These are phyloP conservation scores for Berberis thunbergii DNA, from an alignment of 164 flowering plant genomes.

Conservation along the genomic window DNA sequence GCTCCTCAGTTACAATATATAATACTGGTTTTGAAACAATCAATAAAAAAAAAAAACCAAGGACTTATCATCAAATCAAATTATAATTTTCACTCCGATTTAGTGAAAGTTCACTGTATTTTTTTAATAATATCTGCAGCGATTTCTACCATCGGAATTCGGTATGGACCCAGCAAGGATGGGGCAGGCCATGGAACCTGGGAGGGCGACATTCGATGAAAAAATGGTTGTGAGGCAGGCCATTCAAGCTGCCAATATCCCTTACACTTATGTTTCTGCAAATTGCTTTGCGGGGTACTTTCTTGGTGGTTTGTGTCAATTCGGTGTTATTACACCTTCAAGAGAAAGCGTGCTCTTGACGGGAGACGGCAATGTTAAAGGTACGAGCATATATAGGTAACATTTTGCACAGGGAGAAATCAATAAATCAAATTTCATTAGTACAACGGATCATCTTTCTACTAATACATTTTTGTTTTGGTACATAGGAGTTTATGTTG, in stretches of 20 bases:
- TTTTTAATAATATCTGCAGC: slow-evolving; percentile 2
- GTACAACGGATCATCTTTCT: neutral
- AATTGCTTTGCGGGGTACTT: slow-evolving; percentile 10
- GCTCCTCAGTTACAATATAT: too few species aligned
- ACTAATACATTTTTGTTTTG: neutral
- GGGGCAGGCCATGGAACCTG: slow-evolving; percentile 23
- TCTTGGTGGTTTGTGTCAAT: slow-evolving; percentile 16
- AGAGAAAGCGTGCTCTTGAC: slow-evolving; percentile 19
- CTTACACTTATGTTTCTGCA: slow-evolving; percentile 12
- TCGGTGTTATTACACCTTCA: slow-evolving; percentile 23
- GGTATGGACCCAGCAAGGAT: slow-evolving; percentile 31
- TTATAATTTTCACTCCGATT: too few species aligned
- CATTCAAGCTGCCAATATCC: slow-evolving; percentile 20
- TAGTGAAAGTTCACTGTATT: too few species aligned
- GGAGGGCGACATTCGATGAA: slow-evolving; percentile 17
- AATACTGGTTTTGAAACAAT: too few species aligned
- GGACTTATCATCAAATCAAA: too few species aligned
- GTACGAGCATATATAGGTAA: slow-evolving; percentile 8
- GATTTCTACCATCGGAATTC: slow-evolving; percentile 31
- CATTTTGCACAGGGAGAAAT: too few species aligned
- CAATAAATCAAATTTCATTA: too few species aligned
- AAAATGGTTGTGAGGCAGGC: slow-evolving; percentile 21
- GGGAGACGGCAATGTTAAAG: slow-evolving; percentile 30
- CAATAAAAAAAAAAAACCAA: too few species aligned
- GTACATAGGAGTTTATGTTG: slow-evolving; percentile 35